Evolutionary conservation across 2,329 filamentous ascomycete genomes (phyloP).

Genomic region (Sclerotinia subarctica): DNA sequence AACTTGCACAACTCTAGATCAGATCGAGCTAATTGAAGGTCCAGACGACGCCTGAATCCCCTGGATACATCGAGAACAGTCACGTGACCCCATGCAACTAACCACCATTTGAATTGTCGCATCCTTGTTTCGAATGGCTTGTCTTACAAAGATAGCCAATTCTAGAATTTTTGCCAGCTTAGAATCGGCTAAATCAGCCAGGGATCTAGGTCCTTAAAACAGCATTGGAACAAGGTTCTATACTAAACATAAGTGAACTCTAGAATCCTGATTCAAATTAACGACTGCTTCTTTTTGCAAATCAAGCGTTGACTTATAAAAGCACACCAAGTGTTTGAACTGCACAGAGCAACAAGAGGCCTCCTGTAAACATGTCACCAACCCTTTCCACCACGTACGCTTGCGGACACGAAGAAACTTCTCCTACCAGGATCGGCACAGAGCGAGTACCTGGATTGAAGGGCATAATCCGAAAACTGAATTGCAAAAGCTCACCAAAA

Average conservation of each 20-base stretch:
- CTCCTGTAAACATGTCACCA: neutral
- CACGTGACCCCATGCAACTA: neutral
- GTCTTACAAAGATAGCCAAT: neutral
- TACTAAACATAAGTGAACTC: neutral
- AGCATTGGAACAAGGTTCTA: neutral
- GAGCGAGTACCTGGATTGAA: neutral
- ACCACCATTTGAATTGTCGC: neutral
- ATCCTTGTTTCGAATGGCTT: neutral
- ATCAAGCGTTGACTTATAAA: too few species aligned
- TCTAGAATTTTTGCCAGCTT: neutral
- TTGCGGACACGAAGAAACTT: conserved; percentile 7
- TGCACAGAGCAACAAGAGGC: neutral
- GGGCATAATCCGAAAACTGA: neutral
- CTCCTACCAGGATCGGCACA: neutral
- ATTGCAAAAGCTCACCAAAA: neutral
- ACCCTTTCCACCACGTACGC: neutral
- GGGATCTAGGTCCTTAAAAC: neutral
- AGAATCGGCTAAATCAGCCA: too few species aligned
- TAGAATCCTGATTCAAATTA: neutral
- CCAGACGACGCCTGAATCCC: neutral
- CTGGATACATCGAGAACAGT: neutral
- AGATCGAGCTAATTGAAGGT: neutral
- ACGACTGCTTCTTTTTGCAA: neutral
- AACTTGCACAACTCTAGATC: neutral
- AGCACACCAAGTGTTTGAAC: neutral